Conservation (phyloP, 164 flowering plant genomes). For the Umbilicus rupestris region DNA sequence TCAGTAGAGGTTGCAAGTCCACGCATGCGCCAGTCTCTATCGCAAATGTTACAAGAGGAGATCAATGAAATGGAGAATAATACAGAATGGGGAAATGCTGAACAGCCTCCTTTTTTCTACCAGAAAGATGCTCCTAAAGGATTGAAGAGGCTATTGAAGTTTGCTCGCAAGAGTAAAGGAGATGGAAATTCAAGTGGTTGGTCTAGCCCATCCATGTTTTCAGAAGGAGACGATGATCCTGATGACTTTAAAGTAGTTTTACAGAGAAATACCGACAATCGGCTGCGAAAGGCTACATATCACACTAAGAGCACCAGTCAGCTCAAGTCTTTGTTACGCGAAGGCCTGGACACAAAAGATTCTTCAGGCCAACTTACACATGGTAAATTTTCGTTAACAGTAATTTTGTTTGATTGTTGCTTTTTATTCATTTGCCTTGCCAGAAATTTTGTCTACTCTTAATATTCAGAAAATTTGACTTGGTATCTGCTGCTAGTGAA, state of each 20-base stretch:
- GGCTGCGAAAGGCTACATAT: conserved; percentile 44
- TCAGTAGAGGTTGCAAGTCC: conserved; percentile 38
- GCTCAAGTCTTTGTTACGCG: conserved; percentile 23
- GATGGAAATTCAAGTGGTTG: conserved; percentile 49
- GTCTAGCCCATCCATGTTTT: conserved; percentile 65
- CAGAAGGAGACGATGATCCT: conserved; percentile 79
- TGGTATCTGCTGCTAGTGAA: background rate
- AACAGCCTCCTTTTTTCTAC: conserved; percentile 59
- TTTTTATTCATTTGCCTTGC: no score
- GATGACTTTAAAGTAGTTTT: conserved; percentile 47
- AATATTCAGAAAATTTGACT: background rate
- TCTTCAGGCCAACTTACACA: conserved; percentile 22
- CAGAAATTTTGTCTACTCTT: background rate
- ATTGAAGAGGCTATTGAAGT: conserved; percentile 77
- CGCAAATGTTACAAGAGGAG: conserved; percentile 89
- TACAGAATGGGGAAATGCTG: conserved; percentile 83
- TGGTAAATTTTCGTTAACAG: conserved; percentile 19
- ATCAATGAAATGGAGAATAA: conserved; percentile 52
- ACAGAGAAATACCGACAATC: conserved; percentile 45
- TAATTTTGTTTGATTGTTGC: background rate
- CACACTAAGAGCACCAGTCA: conserved; percentile 41
- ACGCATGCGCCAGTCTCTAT: conserved; percentile 74
- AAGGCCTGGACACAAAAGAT: conserved; percentile 25
- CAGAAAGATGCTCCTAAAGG: conserved; percentile 88
- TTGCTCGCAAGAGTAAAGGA: conserved; percentile 74